Conservation (phyloP, 192 early-diverging fungal genomes). For the Umbelopsis sp. region DNA sequence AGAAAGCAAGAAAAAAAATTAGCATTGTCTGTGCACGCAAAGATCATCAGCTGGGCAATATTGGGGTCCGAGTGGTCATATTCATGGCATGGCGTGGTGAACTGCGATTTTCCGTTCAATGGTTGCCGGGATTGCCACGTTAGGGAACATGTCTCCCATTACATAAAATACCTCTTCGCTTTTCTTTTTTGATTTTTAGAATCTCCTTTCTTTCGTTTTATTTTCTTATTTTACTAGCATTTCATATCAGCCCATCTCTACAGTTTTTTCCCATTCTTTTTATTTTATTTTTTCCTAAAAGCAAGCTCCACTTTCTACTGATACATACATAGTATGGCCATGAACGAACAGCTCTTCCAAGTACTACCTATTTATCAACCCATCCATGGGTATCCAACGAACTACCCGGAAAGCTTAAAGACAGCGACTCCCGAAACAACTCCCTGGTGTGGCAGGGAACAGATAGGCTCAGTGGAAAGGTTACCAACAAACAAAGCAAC, state of each 20-base stretch:
- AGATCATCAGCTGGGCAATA: constrained; percentile 10
- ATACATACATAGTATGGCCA: neutral
- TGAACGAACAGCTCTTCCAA: constrained; percentile 4
- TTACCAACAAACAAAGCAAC: constrained; percentile 19
- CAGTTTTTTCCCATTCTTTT: too few species aligned
- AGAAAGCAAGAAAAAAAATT: neutral
- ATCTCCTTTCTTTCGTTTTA: neutral
- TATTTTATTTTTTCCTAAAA: neutral
- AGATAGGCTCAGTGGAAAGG: constrained; percentile 18
- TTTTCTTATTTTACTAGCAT: constrained; percentile 3
- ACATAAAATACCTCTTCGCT: neutral
- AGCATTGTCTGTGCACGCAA: constrained; percentile 13
- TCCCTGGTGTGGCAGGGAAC: neutral
- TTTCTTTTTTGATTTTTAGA: neutral
- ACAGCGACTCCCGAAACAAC: neutral
- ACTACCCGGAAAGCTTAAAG: neutral
- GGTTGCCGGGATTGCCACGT: constrained; percentile 1
- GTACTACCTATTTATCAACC: neutral
- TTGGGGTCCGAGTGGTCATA: neutral
- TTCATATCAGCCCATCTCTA: too few species aligned
- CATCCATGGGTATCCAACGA: neutral
- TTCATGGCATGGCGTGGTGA: neutral
- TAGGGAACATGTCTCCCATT: neutral
- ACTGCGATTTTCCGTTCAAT: neutral
- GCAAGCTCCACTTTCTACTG: neutral